These are phyloP conservation scores for Marvania coccoides DNA, from an alignment of 139 green algal genomes.

Conservation along the genomic window DNA sequence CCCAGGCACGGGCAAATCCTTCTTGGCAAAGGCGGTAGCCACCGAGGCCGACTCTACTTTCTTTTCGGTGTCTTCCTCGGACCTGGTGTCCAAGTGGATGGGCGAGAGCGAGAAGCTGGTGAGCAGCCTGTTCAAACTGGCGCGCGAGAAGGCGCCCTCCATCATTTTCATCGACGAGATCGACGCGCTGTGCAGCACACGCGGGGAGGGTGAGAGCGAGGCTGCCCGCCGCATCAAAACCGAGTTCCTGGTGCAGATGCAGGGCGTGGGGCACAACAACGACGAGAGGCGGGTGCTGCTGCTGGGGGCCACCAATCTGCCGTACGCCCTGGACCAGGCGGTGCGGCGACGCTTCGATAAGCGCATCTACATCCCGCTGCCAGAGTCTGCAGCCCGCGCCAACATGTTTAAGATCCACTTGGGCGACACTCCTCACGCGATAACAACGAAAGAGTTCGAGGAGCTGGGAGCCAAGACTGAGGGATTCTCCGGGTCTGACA, in stretches of 20 bases:
- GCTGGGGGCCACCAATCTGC: slow-evolving; percentile 94
- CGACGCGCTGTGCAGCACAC: slow-evolving; percentile 74
- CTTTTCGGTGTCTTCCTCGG: slow-evolving; percentile 74
- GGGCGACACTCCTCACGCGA: slow-evolving; percentile 82
- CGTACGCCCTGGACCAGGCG: slow-evolving; percentile 91
- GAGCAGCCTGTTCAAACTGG: slow-evolving; percentile 85
- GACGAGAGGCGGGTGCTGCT: slow-evolving; percentile 54
- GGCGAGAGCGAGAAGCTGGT: slow-evolving; percentile 98
- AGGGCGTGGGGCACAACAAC: slow-evolving; percentile 45
- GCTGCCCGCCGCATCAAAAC: slow-evolving; percentile 97
- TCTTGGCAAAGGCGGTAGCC: slow-evolving; percentile 98
- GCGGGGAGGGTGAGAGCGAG: slow-evolving; percentile 90
- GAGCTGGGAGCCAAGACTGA: slow-evolving; percentile 73
- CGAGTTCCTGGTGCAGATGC: slow-evolving; percentile 97
- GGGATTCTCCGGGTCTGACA: slow-evolving; percentile 85
- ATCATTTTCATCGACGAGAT: slow-evolving; percentile 99
- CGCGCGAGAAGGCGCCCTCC: slow-evolving; percentile 82
- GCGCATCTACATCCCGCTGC: slow-evolving; percentile 98
- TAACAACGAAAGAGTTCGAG: slow-evolving; percentile 76
- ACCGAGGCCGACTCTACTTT: slow-evolving; percentile 98
- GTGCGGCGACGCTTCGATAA: slow-evolving; percentile 86
- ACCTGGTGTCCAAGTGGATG: slow-evolving; percentile 88
- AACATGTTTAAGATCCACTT: slow-evolving; percentile 96
- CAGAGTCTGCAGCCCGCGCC: slow-evolving; percentile 75
- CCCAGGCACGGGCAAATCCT: slow-evolving; percentile 97